Evolutionary conservation across 768 basidiomycete species (phyloP), one percentile per base, ranked within the genome.

Genomic region (Coprinopsis strossmayeri): DNA sequence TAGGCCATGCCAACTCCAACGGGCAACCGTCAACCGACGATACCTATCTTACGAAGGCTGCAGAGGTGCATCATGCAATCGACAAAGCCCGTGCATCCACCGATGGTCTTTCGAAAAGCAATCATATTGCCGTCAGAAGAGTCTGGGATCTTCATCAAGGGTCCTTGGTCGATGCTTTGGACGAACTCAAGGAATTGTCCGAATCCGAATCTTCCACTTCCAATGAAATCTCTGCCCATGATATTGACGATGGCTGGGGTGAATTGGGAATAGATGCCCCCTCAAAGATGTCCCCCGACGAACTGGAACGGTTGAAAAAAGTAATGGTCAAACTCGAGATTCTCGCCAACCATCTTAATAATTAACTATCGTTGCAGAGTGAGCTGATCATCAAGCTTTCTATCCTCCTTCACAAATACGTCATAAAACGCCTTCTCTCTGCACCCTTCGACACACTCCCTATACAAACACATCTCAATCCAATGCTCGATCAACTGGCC

Each of bases 61-160:
- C 72, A 20, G 59, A 75, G n/a, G 65, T 86, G 0, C 85, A 87
- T 57, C 75, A 78, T 50, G 66, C 80, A 41, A 79, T 86, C 52
- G 68, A 75, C 18, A 68, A 60, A 34, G 78, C 77, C 4, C 71
- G 76, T 37, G 55, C 62, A n/a, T 51, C 65, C 0, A 7, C 9
- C 9, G 60, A 67, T n/a, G 74, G 72, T 13, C 61, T 86, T 32
- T 81, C 84, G 7, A 57, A 60, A 40, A 71, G 78, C 53, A 87
- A 87, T 55, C 59, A 72, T 7, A 62, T 68, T 11, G 82, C 87
- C 5, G 82, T 86, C 1, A 63, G 63, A 37, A 77, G 70, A 57
- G 59, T 65, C 13, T 82, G 81, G 74, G 54, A 57, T 7, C 63
- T 68, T 13, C 75, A 86, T 57, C 68, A 71, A 26, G 80, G 66